phyloP scores from a whole-genome alignment of 192 early-diverging fungal genomes.

The Gonapodya sp. region DNA sequence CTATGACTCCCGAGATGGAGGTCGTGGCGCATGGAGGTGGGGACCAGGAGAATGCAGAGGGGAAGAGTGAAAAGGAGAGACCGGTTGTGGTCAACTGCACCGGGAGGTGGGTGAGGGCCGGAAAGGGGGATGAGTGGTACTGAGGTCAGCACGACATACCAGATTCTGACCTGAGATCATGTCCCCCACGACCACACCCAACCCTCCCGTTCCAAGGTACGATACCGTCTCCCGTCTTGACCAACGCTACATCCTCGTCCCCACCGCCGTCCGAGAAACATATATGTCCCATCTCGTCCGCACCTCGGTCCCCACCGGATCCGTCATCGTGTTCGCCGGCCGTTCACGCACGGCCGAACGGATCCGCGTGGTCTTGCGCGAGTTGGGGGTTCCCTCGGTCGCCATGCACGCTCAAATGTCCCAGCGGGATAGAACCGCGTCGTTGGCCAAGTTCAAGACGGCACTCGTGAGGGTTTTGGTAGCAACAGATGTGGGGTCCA shows the following conservation, averaged over 20 bases:
- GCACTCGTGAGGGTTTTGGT: slow-evolving; percentile 80
- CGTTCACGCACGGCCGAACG: slow-evolving; percentile 74
- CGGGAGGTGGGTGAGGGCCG: slow-evolving; percentile 18
- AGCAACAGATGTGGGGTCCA: slow-evolving; percentile 88
- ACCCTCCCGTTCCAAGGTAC: not conserved
- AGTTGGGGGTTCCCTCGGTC: slow-evolving; percentile 83
- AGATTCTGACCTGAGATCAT: not conserved
- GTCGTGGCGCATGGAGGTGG: slow-evolving; percentile 15
- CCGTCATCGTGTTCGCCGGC: slow-evolving; percentile 87
- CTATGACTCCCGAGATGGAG: slow-evolving; percentile 85
- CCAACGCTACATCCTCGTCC: slow-evolving; percentile 87
- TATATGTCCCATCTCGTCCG: slow-evolving; percentile 76
- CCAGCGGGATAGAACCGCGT: slow-evolving; percentile 80
- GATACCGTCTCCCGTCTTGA: slow-evolving; percentile 73
- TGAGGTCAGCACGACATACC: no score
- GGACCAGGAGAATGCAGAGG: slow-evolving; percentile 5
- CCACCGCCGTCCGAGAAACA: slow-evolving; percentile 78
- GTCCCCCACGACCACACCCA: not conserved
- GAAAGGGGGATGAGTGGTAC: not conserved
- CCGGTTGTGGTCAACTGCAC: slow-evolving; percentile 40
- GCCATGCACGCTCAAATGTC: slow-evolving; percentile 90
- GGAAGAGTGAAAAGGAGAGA: slow-evolving; percentile 14
- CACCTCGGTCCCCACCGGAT: slow-evolving; percentile 57
- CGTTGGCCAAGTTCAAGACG: slow-evolving; percentile 84
- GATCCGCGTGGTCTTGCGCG: slow-evolving; percentile 74